Conservation (phyloP, 2,329 filamentous ascomycete genomes). For the Neopestalotiopsis sp. region DNA sequence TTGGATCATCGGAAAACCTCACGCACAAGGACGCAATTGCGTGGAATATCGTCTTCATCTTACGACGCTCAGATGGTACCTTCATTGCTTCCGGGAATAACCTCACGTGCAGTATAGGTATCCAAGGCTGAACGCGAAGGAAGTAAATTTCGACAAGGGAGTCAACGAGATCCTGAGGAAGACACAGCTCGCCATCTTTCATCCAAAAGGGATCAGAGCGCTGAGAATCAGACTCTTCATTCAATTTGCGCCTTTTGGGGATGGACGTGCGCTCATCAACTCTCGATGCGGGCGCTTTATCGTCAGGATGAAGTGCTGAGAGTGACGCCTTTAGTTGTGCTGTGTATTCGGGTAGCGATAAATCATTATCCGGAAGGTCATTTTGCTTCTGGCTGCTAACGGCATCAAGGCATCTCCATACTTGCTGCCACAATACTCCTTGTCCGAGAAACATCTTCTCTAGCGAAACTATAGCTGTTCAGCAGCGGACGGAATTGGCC, state of each 20-base stretch:
- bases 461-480: conserved; percentile 27
- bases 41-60: conserved; percentile 39
- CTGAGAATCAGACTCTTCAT: not conserved
- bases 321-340: conserved; percentile 28
- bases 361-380: conserved; percentile 1
- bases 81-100: conserved; percentile 35
- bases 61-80: conserved; percentile 27
- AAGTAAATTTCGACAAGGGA: conserved; percentile 43
- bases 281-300: not conserved
- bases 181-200: conserved; percentile 20
- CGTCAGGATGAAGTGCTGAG: conserved; percentile 21
- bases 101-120: conserved; percentile 42
- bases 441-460: conserved; percentile 47
- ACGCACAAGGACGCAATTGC: conserved; percentile 37
- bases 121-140: conserved; percentile 46
- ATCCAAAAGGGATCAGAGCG: not conserved
- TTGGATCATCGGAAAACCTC: conserved; percentile 38
- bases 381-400: not conserved
- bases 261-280: not conserved
- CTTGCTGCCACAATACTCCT: conserved; percentile 41
- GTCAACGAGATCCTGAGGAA: conserved; percentile 40
- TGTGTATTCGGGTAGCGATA: conserved; percentile 27
- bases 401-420: conserved; percentile 29
- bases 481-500: conserved; percentile 23
- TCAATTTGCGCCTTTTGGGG: not conserved